Percentiles rank a stretch among this genome's conserved stretches.
Evolutionary conservation across 208 protist genomes (phyloP).

Genomic region (Trypanosoma boissoni): DNA sequence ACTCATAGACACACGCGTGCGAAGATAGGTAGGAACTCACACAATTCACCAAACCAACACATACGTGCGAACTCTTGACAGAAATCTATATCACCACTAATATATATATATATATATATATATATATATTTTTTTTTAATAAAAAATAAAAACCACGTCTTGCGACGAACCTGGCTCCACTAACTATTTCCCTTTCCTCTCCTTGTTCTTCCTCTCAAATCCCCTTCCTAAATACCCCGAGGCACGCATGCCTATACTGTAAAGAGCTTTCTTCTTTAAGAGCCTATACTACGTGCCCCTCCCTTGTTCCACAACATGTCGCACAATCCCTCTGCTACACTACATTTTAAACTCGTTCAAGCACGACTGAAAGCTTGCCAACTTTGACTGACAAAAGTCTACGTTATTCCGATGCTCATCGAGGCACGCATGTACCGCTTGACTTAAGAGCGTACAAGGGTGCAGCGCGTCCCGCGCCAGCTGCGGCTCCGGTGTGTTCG

Average conservation of each 20-base stretch:
- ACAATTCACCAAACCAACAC: no score
- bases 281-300: no score
- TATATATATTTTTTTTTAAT: neutral
- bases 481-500: slow-evolving; percentile 55
- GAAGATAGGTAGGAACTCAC: no score
- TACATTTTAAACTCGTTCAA: slow-evolving; percentile 65
- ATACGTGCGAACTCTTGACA: no score
- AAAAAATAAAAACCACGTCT: slow-evolving; percentile 20
- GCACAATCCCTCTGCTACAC: neutral
- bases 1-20: no score
- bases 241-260: no score
- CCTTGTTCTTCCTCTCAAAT: slow-evolving; percentile 4
- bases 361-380: slow-evolving; percentile 67
- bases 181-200: neutral
- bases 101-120: neutral
- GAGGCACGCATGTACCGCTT: slow-evolving; percentile 63
- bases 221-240: no score
- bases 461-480: slow-evolving; percentile 22
- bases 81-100: neutral
- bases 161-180: neutral
- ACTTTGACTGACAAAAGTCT: slow-evolving; percentile 58
- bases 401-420: slow-evolving; percentile 58
- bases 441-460: slow-evolving; percentile 63
- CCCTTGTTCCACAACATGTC: no score
- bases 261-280: no score